Evolutionary conservation across 129 eudicot genomes (phyloP), one percentile per base, ranked within the genome.

Genomic region (Flaveria trinervia): DNA sequence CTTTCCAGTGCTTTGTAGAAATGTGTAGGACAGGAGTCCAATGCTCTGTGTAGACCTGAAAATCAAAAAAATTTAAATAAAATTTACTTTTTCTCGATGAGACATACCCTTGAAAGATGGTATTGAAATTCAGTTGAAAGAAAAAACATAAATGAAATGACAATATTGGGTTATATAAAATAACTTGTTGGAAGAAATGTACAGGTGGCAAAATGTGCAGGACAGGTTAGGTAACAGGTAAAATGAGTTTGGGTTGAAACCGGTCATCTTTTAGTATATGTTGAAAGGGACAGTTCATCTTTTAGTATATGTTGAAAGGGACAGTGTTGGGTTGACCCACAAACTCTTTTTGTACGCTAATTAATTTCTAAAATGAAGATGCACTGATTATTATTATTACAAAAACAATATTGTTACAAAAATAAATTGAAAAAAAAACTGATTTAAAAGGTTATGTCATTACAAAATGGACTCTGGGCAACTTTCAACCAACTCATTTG

Each of bases 11-110:
- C 78, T 75, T 81, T 86, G 81, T 83, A 93, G 81, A 80, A 90
- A 93, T 22, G 98, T 93, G 80, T 93, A 93, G 73, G 98, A 90
- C 75, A 93, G 83, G 70, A 93, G 83, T 59, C 98, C 98, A 83
- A 93, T 88, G 84, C 93, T 91, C 68, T 93, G 97, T 25, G 97
- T 89, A 48, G 89, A 73, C 79, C 98, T 93, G 77, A 52, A 83
- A 77, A 14, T 66, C 60, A 75, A 11, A 33, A 20, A 61, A 44
- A 46, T 28, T 7, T 17, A 18, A 13, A 10, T 67, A 30, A 41
- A n/a, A 5, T 9, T 45, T 45, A 45, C 13, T 10, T 1, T 45
- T 36, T 36, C 41, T 36, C 41, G 8, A 36, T 36, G 41, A 36
- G 7, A 36, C 41, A 5, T 36, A 36, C 41, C 7, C 41, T 36